Conservation (phyloP, 1,284 basidiomycete species). For the Irpex sp. region DNA sequence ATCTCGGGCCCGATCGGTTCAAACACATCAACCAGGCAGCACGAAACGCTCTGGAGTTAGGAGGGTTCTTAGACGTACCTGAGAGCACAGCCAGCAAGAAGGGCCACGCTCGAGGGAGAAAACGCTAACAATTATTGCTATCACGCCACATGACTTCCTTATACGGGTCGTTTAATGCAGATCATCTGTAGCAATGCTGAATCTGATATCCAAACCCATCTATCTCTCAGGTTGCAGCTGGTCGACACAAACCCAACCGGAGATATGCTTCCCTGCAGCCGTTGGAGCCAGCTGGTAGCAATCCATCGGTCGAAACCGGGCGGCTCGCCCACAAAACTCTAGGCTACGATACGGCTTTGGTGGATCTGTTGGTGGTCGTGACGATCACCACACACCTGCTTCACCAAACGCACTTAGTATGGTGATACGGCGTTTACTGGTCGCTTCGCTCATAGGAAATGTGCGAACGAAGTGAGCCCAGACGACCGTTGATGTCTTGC, state of each 20-base stretch:
- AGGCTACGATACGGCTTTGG: background rate
- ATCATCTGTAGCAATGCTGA: background rate
- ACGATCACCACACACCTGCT: background rate
- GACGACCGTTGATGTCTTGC: background rate
- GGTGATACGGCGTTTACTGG: background rate
- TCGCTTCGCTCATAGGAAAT: background rate
- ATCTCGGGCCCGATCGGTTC: slow-evolving; percentile 85
- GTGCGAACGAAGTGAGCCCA: background rate
- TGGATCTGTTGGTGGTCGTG: background rate
- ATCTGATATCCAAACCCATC: background rate
- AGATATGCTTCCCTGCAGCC: background rate
- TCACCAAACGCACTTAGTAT: background rate
- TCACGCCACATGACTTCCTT: background rate
- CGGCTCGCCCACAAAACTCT: background rate
- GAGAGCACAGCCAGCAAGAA: slow-evolving; percentile 14
- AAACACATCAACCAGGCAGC: slow-evolving; percentile 92
- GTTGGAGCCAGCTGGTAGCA: no score
- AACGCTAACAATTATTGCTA: slow-evolving; percentile 8
- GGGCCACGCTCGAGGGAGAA: slow-evolving; percentile 11
- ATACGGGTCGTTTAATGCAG: background rate
- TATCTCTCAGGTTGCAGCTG: background rate
- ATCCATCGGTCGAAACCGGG: background rate
- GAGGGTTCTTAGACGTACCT: slow-evolving; percentile 65
- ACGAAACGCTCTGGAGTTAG: slow-evolving; percentile 78
- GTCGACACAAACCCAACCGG: background rate